Base-by-base conservation (phyloP, 805 yeast species). In the Suhomyces prunicola region DNA sequence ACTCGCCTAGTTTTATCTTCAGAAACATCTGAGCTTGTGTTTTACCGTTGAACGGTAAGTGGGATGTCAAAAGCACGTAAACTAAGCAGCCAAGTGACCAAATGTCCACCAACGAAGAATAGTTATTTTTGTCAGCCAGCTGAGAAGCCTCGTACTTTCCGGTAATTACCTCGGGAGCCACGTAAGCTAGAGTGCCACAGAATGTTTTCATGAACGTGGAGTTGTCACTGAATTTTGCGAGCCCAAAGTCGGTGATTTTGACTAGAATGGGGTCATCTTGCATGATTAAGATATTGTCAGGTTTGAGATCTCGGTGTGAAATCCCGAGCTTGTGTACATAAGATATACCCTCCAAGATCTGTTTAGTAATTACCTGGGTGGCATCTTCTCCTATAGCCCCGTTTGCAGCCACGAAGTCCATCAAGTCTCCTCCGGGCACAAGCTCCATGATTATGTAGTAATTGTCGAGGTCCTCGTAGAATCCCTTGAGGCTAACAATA, bases 1-100 rank as follows among this genome's bases (percentile, higher is more conserved):
- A 93, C 26, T 87, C 83, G 1, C 97, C 98, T 12, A 78, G 70
- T 50, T 81, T 78, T 46, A 94, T 92, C 60, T 88, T 87, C 53
- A 80, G 79, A 69, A 89, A 89, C 62, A 94, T 73, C 55, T 88
- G 88, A 13, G 88, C 92, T 63, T 93, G 98, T 0, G 97, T 90
- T 50, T 86, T 80, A 0, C 97, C 97, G 66, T 93, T 90, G 67
- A 94, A 94, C 6, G 99, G 99, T 55, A 93, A 74, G 77, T 90
- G 97, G 0, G 94, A 93, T 0, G 99, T 93, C 50, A 94, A 69
- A 23, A 93, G 84, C 4, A 94, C 99, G 72, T 91, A 94, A 0
- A 91, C 87, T 26, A 94, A 72, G 69, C 99, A 94, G 0, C 99
- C 99, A 52, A 94, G 78, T 1, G 97, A 90, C 99, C 99, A 94